phyloP scores from a whole-genome alignment of 768 basidiomycete genomes.

The Leccinum subgranulosum region DNA sequence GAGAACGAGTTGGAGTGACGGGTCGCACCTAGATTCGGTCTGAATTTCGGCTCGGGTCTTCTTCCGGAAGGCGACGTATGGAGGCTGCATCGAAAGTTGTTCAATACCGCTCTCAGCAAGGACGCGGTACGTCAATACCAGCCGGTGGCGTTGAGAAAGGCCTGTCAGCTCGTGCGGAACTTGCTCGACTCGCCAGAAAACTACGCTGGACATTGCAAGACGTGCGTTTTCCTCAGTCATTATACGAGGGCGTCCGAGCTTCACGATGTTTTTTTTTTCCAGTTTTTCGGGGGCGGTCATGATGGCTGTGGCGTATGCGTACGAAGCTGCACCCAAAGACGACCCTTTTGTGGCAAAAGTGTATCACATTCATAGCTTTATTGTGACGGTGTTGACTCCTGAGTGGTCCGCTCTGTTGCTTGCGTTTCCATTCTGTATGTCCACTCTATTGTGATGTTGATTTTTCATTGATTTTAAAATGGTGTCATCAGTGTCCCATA shows the following conservation, averaged over 20 bases:
- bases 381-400: slow-evolving; percentile 11
- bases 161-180: slow-evolving; percentile 21
- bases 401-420: slow-evolving; percentile 21
- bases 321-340: slow-evolving; percentile 19
- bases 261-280: background rate
- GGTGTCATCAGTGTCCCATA: slow-evolving; percentile 18
- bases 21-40: slow-evolving; percentile 19
- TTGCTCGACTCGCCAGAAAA: slow-evolving; percentile 17
- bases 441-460: background rate
- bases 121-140: slow-evolving; percentile 9
- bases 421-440: slow-evolving; percentile 28
- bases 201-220: slow-evolving; percentile 13
- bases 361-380: slow-evolving; percentile 8
- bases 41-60: slow-evolving; percentile 29
- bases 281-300: slow-evolving; percentile 22
- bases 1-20: background rate
- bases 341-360: slow-evolving; percentile 27
- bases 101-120: slow-evolving; percentile 19
- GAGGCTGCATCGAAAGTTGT: slow-evolving; percentile 31
- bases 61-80: slow-evolving; percentile 30
- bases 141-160: slow-evolving; percentile 14
- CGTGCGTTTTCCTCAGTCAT: slow-evolving; percentile 13
- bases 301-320: slow-evolving; percentile 26
- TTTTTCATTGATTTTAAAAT: background rate
- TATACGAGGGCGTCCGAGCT: background rate